phyloP scores from a whole-genome alignment of 1,284 basidiomycete genomes.

The Athelia sp. region DNA sequence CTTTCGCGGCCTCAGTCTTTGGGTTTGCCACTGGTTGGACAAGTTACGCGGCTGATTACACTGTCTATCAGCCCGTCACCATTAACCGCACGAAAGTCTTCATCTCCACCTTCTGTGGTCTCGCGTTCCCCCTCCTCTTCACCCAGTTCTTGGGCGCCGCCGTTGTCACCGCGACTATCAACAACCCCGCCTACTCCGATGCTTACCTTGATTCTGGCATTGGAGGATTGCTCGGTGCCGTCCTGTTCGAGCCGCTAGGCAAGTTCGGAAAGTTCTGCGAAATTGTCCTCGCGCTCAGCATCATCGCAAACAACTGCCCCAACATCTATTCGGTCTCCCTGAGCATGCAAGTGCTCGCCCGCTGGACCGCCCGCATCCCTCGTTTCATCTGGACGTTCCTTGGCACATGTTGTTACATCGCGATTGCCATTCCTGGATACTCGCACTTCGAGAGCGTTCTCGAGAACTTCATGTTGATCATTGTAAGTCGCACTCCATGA shows the following conservation, averaged over 20 bases:
- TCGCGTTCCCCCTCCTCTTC: conserved; percentile 20
- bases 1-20: conserved; percentile 3
- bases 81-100: conserved; percentile 25
- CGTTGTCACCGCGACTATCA: conserved; percentile 19
- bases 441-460: conserved; percentile 27
- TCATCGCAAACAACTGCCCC: conserved; percentile 28
- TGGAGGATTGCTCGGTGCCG: conserved; percentile 22
- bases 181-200: conserved; percentile 18
- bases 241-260: conserved; percentile 17
- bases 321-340: conserved; percentile 29
- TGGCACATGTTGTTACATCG: conserved; percentile 26
- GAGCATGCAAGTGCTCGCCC: conserved; percentile 29
- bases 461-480: conserved; percentile 25
- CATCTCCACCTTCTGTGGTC: conserved; percentile 26
- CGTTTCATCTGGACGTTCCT: conserved; percentile 29
- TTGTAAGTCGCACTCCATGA: conserved; percentile 7
- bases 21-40: conserved; percentile 24
- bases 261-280: conserved; percentile 24
- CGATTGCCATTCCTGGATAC: conserved; percentile 30
- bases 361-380: conserved; percentile 26
- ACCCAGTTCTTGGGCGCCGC: conserved; percentile 24
- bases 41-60: conserved; percentile 22
- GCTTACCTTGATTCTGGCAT: conserved; percentile 16
- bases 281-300: conserved; percentile 25
- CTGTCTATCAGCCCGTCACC: conserved; percentile 28